phyloP scores from a whole-genome alignment of 495 filamentous ascomycete species.

The Hypoxylon lienhwacheense region DNA sequence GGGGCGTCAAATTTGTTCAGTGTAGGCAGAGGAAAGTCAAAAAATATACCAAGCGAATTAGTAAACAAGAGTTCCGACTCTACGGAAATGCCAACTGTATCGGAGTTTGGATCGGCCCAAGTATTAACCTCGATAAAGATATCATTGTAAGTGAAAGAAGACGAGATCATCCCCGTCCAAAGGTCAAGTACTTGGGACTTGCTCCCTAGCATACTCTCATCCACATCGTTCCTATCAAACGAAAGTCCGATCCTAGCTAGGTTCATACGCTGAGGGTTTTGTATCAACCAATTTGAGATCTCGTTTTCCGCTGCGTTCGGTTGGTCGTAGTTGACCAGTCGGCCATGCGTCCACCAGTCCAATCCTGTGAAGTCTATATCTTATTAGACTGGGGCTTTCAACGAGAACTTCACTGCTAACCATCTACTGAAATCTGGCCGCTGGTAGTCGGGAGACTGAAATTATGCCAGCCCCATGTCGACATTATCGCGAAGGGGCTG shows the following conservation, averaged over 20 bases:
- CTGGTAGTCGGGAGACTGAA: constrained; percentile 53
- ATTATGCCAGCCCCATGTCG: constrained; percentile 62
- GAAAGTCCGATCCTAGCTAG: constrained; percentile 51
- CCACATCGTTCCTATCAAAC: constrained; percentile 46
- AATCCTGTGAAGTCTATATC: constrained; percentile 47
- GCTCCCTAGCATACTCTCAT: constrained; percentile 42
- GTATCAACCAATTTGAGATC: constrained; percentile 57
- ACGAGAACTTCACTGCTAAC: constrained; percentile 20
- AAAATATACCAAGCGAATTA: constrained; percentile 48
- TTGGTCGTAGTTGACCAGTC: constrained; percentile 55
- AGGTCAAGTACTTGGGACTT: constrained; percentile 53
- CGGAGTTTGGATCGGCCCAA: constrained; percentile 49
- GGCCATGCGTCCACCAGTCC: constrained; percentile 58
- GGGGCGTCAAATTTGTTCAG: constrained; percentile 50
- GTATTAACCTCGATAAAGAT: constrained; percentile 47
- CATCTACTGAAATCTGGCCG: constrained; percentile 43
- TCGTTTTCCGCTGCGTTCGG: constrained; percentile 54
- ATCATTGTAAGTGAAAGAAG: constrained; percentile 49
- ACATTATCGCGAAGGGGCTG: constrained; percentile 59
- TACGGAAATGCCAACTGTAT: constrained; percentile 51
- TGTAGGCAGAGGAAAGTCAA: constrained; percentile 56
- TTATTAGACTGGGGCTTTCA: constrained; percentile 3
- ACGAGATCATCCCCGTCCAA: constrained; percentile 51
- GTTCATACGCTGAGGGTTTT: constrained; percentile 57
- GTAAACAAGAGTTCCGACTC: constrained; percentile 43